Evolutionary conservation across 2,329 filamentous ascomycete species (phyloP).

Genomic region (Ophiosphaerella herpotricha): DNA sequence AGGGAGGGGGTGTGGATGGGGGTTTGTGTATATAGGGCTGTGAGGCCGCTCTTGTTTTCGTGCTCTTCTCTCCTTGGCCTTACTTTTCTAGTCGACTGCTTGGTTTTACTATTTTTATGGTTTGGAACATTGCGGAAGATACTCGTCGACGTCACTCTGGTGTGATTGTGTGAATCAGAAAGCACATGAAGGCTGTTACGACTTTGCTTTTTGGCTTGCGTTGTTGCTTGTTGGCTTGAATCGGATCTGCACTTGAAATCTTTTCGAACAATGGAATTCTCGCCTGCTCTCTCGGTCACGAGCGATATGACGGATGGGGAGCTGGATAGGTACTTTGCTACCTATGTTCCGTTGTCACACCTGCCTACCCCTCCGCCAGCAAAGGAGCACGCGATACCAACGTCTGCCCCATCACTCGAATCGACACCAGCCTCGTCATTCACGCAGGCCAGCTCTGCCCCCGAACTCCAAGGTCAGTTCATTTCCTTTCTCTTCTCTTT

Average conservation of each 20-base stretch:
- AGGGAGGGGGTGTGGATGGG: slow-evolving; percentile 2
- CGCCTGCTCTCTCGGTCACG: slow-evolving; percentile 30
- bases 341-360: slow-evolving; percentile 46
- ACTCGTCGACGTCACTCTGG: neutral
- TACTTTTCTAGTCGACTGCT: neutral
- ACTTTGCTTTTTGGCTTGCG: no score
- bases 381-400: slow-evolving; percentile 26
- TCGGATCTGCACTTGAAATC: neutral
- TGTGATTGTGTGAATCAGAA: no score
- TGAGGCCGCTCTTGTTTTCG: neutral
- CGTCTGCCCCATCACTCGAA: slow-evolving; percentile 11
- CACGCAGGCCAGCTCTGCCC: slow-evolving; percentile 5
- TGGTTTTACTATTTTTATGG: neutral
- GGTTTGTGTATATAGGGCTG: slow-evolving; percentile 26
- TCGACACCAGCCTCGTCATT: slow-evolving; percentile 2
- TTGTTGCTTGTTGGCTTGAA: no score
- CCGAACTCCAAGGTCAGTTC: slow-evolving; percentile 39
- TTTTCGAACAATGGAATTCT: slow-evolving; percentile 29
- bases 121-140: no score
- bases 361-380: slow-evolving; percentile 48
- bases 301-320: slow-evolving; percentile 46
- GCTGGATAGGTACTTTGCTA: slow-evolving; percentile 46
- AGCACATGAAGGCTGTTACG: no score
- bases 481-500: slow-evolving; percentile 7
- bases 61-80: slow-evolving; percentile 1